Evolutionary conservation across 2,329 filamentous ascomycete species (phyloP), one percentile per base, ranked within the genome.

Genomic region (Claviceps fusiformis): DNA sequence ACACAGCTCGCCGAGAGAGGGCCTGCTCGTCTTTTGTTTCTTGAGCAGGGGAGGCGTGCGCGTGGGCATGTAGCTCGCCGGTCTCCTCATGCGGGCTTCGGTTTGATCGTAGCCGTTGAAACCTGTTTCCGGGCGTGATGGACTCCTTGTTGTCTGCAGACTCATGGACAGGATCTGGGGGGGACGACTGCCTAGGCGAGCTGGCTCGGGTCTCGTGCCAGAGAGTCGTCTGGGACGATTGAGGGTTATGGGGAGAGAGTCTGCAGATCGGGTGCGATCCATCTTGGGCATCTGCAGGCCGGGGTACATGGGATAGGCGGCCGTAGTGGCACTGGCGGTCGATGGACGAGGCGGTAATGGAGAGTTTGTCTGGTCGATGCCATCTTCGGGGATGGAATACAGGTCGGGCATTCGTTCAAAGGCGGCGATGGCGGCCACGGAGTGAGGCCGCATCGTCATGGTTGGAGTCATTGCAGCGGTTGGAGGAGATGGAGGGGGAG

Each of bases 1-100:
- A 56, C 83, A 80, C 7, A 78, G 65, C 60, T 81, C 79, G 15
- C 78, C 75, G 0, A 73, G 73, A 39, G 68, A 59, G 39, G 59
- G 33, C 45, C 55, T 53, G 24, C 54, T 47, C 3, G 3, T 37
- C 59, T 61, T 58, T 39, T 39, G 33, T 5, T 35, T 52, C 43
- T 50, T 54, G 8, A 56, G 39, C 9, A 41, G n/a, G 5, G 57
- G 45, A 1, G 57, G 55, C 15, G 53, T 58, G 19, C 52, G 56
- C 29, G 45, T 54, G 24, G 55, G 54, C 43, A 54, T 29, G 48
- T 55, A 55, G 48, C 44, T 57, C 19, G 56, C 52, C 41, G 54
- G 55, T 24, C 48, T 37, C 57, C 53, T 55, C 44, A 39, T 53
- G 24, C 15, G 47, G 0, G 70, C 65, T 39, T 73, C 68, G 60